Evolutionary conservation across 2,329 filamentous ascomycete species (phyloP).

Genomic region (Purpureocillium takamizusanense): DNA sequence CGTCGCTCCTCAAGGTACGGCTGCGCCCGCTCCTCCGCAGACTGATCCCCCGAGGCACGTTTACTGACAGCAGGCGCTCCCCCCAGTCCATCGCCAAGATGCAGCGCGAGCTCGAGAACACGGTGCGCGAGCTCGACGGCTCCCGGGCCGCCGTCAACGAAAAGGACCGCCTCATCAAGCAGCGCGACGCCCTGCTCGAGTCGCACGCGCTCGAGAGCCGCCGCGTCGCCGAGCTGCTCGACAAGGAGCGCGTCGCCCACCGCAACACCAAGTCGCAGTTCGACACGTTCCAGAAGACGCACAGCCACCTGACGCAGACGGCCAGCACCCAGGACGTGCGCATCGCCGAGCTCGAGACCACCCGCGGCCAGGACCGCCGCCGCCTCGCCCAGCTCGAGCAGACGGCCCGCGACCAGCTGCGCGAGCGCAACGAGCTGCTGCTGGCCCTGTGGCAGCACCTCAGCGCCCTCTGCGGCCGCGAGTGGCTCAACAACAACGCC

Average conservation of each 20-base stretch:
- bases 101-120: slow-evolving; percentile 79
- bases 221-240: slow-evolving; percentile 77
- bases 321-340: slow-evolving; percentile 78
- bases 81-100: slow-evolving; percentile 71
- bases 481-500: slow-evolving; percentile 86
- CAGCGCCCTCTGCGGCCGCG: slow-evolving; percentile 74
- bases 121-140: slow-evolving; percentile 70
- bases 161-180: slow-evolving; percentile 83
- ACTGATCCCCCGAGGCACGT: not conserved
- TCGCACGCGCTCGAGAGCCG: slow-evolving; percentile 79
- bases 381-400: slow-evolving; percentile 68
- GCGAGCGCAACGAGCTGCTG: slow-evolving; percentile 81
- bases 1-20: slow-evolving; percentile 69
- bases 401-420: slow-evolving; percentile 76
- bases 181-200: slow-evolving; percentile 81
- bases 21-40: not conserved
- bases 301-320: slow-evolving; percentile 78
- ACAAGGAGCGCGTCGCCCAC: slow-evolving; percentile 80
- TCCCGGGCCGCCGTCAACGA: slow-evolving; percentile 73
- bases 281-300: slow-evolving; percentile 79
- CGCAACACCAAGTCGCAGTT: slow-evolving; percentile 81
- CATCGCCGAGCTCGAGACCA: slow-evolving; percentile 78
- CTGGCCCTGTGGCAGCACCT: slow-evolving; percentile 86
- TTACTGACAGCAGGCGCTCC: not conserved
- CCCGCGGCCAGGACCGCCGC: slow-evolving; percentile 67